These are phyloP conservation scores for Aspergillus ellipticus DNA, from an alignment of 495 filamentous ascomycete genomes.

Conservation along the genomic window DNA sequence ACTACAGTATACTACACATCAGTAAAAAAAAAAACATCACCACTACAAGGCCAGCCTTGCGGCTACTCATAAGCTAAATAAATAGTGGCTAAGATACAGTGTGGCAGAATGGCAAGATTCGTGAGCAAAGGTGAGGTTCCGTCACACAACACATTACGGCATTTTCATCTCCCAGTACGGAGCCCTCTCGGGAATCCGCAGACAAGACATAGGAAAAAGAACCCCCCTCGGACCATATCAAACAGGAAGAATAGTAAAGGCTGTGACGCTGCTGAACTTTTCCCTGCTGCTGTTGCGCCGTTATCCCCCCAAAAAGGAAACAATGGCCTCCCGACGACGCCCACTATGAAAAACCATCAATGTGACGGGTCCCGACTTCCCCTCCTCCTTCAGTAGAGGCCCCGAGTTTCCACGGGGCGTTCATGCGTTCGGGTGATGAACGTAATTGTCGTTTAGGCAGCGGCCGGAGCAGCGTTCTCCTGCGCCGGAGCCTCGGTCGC, in stretches of 20 bases:
- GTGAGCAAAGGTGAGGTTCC: constrained; percentile 30
- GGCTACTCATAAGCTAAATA: constrained; percentile 41
- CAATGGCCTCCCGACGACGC: not conserved
- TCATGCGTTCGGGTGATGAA: constrained; percentile 22
- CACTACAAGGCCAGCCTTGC: constrained; percentile 33
- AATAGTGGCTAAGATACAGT: constrained; percentile 49
- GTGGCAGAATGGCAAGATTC: constrained; percentile 44
- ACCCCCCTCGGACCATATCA: constrained; percentile 16
- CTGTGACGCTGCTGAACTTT: constrained; percentile 8
- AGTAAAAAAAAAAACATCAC: constrained; percentile 2
- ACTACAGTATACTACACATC: not conserved
- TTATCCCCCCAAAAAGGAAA: not conserved
- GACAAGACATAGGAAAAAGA: constrained; percentile 5
- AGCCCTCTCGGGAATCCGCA: constrained; percentile 15
- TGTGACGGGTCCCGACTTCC: constrained; percentile 14
- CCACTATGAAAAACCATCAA: constrained; percentile 13
- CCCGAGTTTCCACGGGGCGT: constrained; percentile 4
- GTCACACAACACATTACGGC: constrained; percentile 23
- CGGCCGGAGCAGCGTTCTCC: constrained; percentile 32
- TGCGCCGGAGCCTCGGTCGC: constrained; percentile 37
- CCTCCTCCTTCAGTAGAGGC: not conserved
- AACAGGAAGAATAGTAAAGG: constrained; percentile 19
- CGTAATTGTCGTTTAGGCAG: constrained; percentile 30
- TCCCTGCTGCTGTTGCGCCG: not conserved
- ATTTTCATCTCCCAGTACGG: constrained; percentile 15